phyloP scores from a whole-genome alignment of 2,329 filamentous ascomycete species.

The Botrytis paeoniae region DNA sequence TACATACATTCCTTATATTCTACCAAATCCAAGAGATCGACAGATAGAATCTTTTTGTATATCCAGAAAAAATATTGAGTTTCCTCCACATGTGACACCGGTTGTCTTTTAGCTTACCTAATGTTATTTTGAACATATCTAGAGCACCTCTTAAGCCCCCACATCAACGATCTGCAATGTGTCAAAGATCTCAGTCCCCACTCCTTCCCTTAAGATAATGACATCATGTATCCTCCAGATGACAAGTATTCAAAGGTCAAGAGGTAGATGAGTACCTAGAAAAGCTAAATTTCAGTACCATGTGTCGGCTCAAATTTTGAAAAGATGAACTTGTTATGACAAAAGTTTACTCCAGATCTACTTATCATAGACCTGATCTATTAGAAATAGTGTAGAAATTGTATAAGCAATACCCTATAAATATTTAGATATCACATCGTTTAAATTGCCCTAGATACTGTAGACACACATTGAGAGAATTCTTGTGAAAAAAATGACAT shows the following conservation, averaged over 20 bases:
- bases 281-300: accelerated
- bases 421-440: neutral
- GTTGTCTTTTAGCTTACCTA: neutral
- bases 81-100: accelerated
- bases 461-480: neutral
- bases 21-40: neutral
- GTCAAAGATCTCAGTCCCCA: neutral
- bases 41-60: neutral
- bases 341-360: accelerated
- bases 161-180: neutral
- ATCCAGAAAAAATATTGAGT: neutral
- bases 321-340: neutral
- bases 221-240: neutral
- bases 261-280: neutral
- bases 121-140: no score
- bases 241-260: no score
- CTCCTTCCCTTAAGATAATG: neutral
- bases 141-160: neutral
- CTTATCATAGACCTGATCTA: neutral
- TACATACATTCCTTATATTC: accelerated
- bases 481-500: neutral
- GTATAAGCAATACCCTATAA: neutral
- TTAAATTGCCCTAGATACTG: neutral
- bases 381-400: neutral
- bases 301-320: neutral